Evolutionary conservation across 371 early-diverging fungal species (phyloP).

Genomic region (Lichtheimia ornata): DNA sequence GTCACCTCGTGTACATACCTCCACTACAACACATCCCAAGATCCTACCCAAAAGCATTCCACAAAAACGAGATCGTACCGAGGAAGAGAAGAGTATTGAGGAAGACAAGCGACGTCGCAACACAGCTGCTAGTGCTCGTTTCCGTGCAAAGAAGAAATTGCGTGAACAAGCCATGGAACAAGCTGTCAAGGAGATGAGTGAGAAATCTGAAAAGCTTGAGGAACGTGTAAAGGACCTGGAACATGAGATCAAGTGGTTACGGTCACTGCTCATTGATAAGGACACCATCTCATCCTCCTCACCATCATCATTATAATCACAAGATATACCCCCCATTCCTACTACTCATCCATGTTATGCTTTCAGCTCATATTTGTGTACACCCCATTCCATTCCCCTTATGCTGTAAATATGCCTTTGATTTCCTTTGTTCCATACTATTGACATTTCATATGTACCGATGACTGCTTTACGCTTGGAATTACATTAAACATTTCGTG

Average conservation of each 20-base stretch:
- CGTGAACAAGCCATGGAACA: constrained; percentile 79
- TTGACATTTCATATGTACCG: no score
- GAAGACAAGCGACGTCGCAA: constrained; percentile 84
- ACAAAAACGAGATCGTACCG: background rate
- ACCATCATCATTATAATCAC: background rate
- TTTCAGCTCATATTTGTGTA: background rate
- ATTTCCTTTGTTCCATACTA: background rate
- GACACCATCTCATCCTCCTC: background rate
- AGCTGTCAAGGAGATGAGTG: constrained; percentile 76
- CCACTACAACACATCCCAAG: no score
- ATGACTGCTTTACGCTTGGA: no score
- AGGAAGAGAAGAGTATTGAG: constrained; percentile 4
- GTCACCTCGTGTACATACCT: no score
- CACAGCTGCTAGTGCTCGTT: constrained; percentile 90
- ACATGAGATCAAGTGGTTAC: constrained; percentile 84
- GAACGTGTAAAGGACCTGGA: constrained; percentile 72
- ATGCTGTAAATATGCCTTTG: constrained; percentile 2
- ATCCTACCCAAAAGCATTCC: no score
- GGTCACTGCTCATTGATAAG: constrained; percentile 72
- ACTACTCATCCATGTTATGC: background rate
- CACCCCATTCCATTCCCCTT: background rate
- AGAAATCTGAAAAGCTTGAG: constrained; percentile 70
- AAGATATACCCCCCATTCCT: background rate
- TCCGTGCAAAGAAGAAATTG: constrained; percentile 85
- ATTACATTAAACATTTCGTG: no score